Evolutionary conservation across 2,329 filamentous ascomycete genomes (phyloP).

Genomic region (Trichocomaceae sp.): DNA sequence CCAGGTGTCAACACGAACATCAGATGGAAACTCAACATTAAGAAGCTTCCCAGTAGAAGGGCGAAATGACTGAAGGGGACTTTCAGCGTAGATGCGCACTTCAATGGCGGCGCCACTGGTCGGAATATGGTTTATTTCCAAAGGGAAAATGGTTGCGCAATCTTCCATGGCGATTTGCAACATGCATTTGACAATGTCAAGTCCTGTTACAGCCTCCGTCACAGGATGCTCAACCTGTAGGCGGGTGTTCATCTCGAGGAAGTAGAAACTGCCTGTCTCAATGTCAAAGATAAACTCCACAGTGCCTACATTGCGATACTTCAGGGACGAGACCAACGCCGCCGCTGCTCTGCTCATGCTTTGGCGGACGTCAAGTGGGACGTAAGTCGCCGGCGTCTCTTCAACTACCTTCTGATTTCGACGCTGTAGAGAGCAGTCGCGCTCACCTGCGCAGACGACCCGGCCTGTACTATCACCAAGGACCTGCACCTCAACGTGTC

Average conservation of each 20-base stretch:
- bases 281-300: conserved; percentile 44
- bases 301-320: conserved; percentile 40
- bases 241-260: conserved; percentile 46
- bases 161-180: background rate
- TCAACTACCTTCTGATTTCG: conserved; percentile 58
- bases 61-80: conserved; percentile 33
- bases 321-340: conserved; percentile 30
- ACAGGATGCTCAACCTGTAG: conserved; percentile 47
- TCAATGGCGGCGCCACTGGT: conserved; percentile 31
- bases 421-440: conserved; percentile 56
- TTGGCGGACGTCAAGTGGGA: conserved; percentile 27
- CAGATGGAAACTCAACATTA: conserved; percentile 28
- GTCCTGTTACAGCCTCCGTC: conserved; percentile 34
- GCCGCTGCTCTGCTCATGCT: conserved; percentile 37
- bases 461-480: conserved; percentile 47
- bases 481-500: background rate
- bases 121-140: background rate
- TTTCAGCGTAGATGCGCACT: conserved; percentile 41
- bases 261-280: conserved; percentile 36
- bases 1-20: conserved; percentile 40
- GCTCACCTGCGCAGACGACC: conserved; percentile 53
- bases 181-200: conserved; percentile 31
- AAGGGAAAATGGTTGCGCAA: background rate
- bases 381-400: conserved; percentile 46
- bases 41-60: conserved; percentile 31